phyloP scores from a whole-genome alignment of 202 grass and related monocot species.

The Dendrocalamus latiflorus region DNA sequence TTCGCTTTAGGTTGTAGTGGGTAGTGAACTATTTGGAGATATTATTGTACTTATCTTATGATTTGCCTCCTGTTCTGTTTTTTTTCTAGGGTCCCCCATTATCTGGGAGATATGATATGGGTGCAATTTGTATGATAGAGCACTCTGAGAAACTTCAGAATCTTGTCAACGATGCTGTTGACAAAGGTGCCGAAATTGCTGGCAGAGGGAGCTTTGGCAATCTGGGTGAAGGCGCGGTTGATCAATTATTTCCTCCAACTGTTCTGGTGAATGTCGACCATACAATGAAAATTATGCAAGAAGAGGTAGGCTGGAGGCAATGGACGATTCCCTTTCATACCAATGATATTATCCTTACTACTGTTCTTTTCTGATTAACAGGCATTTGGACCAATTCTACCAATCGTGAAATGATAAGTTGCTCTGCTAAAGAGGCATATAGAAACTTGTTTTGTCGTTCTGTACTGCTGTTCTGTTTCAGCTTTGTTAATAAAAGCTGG shows the following conservation, averaged over 20 bases:
- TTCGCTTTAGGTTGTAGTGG: too few relatives aligned
- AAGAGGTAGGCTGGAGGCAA: conserved; percentile 54
- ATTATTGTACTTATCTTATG: background rate
- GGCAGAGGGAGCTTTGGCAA: conserved; percentile 82
- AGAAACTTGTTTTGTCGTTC: too few relatives aligned
- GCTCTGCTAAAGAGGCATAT: too few relatives aligned
- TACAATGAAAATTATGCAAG: conserved; percentile 95
- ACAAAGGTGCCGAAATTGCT: conserved; percentile 82
- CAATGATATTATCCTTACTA: background rate
- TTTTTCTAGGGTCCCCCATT: conserved; percentile 68
- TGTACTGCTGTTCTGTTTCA: too few relatives aligned
- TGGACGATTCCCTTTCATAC: background rate
- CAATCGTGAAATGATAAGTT: conserved; percentile 23
- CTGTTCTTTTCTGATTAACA: conserved; percentile 31
- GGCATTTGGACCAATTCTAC: conserved; percentile 94
- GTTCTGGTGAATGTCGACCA: conserved; percentile 91
- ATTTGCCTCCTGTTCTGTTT: background rate
- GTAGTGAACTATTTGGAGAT: too few relatives aligned
- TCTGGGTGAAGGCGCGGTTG: conserved; percentile 50
- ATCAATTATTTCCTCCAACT: conserved; percentile 60
- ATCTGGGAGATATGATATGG: conserved; percentile 93
- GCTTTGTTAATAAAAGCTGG: too few relatives aligned
- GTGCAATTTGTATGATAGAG: conserved; percentile 95
- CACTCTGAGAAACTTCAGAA: conserved; percentile 88
- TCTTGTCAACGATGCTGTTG: conserved; percentile 84